Evolutionary conservation across 78 protist species (phyloP), one percentile per base, ranked within the genome.

Genomic region (Planoprotostelium fungivorum): DNA sequence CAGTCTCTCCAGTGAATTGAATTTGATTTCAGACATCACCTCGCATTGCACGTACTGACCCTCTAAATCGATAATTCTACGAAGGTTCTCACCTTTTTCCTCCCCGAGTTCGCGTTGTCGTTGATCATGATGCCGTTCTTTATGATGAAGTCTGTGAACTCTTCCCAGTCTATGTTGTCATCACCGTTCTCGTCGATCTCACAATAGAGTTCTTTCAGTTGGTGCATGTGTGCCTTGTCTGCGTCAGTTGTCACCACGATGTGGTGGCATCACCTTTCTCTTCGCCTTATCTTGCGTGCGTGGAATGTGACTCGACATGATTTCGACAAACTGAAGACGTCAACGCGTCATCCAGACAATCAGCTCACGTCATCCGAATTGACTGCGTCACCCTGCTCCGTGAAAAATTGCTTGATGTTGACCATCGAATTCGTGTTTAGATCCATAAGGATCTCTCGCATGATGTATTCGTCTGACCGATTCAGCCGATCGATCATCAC

Each of bases 101-200:
- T 84, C 28, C 37, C 1, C 16, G 86, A 1, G 34, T 84, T 1
- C 1, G 34, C 86, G 36, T 1, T 31, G 37, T 84, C 86, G 34
- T 1, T 31, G 36, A 51, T 16, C 73, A 28, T 84, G 29, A 28
- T 31, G 86, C 86, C 86, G 34, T 84, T 84, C 34, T 84, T 84
- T 1, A 84, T 31, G 34, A 84, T 84, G 34, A 31, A 84, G 28
- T 28, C 34, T 1, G 86, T 84, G 86, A 84, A 84, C 10, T 84
- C 86, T 31, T 84, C 86, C 86, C 86, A 84, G 28, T 31, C 25
- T 31, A 84, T 84, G 34, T 84, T n/a, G 37, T 84, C 86, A 31
- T 84, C 86, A 84, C 86, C 86, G 34, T 84, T n/a, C 10, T 23
- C 34, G 34, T 84, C 86, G 86, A 84, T 84, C 34, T 84, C 86